Percentiles rank a stretch among this genome's conserved stretches.
phyloP scores from a whole-genome alignment of 140 eudicot genomes.

The Cichorium intybus region DNA sequence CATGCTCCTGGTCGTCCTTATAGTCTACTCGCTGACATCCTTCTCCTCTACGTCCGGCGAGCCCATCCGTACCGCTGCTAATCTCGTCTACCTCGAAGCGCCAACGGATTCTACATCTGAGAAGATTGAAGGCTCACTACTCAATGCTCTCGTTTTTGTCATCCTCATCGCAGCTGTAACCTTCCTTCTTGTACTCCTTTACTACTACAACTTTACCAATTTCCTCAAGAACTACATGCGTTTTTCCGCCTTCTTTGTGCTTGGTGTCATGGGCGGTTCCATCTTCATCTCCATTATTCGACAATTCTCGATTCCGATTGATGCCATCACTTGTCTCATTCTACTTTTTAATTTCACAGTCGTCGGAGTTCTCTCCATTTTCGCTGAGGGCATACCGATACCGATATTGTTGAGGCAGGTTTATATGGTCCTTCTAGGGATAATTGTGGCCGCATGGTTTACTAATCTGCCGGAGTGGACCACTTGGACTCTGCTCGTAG shows the following conservation, averaged over 20 bases:
- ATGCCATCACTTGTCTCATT: conserved; percentile 51
- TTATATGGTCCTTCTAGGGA: conserved; percentile 77
- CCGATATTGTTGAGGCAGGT: conserved; percentile 72
- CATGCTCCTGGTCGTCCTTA: conserved; percentile 84
- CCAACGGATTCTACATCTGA: conserved; percentile 65
- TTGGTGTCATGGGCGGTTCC: conserved; percentile 80
- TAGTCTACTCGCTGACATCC: conserved; percentile 66
- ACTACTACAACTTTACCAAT: conserved; percentile 76
- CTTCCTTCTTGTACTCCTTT: conserved; percentile 75
- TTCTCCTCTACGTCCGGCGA: conserved; percentile 32
- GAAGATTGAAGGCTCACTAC: conserved; percentile 81
- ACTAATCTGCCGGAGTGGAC: conserved; percentile 95
- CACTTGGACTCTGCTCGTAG: conserved; percentile 84
- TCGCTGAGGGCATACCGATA: conserved; percentile 51
- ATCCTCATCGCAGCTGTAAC: conserved; percentile 73
- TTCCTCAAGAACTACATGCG: conserved; percentile 84
- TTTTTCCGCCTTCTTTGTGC: conserved; percentile 73
- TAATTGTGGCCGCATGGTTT: conserved; percentile 92
- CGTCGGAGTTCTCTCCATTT: conserved; percentile 67
- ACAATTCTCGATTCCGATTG: conserved; percentile 61
- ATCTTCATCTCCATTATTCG: conserved; percentile 49
- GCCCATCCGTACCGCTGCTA: conserved; percentile 89
- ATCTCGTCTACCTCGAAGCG: conserved; percentile 75
- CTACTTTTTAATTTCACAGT: conserved; percentile 59
- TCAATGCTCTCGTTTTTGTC: conserved; percentile 86